These are phyloP conservation scores for Schrenkiella parvula DNA, from an alignment of 345 rosid genomes.

Conservation along the genomic window DNA sequence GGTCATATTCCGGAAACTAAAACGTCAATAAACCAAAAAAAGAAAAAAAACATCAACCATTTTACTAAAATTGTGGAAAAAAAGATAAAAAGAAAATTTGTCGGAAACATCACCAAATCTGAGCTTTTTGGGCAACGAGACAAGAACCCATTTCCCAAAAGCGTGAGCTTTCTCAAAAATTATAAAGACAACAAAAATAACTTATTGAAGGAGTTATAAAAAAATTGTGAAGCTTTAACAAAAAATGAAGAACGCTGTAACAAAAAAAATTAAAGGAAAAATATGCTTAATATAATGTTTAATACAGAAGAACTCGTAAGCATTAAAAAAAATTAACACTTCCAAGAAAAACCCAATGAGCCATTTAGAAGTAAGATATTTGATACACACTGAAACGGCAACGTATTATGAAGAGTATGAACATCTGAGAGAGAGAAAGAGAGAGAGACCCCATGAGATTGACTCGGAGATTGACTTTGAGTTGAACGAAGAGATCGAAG, in stretches of 20 bases:
- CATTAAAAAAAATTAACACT: neutral
- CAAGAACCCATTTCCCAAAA: conserved; percentile 32
- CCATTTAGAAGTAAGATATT: neutral
- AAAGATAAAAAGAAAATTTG: conserved; percentile 11
- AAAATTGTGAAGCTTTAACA: conserved; percentile 8
- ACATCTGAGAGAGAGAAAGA: conserved; percentile 3
- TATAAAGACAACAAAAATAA: neutral
- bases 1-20: neutral
- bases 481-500: conserved; percentile 95
- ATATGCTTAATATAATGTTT: neutral
- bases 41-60: neutral
- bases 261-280: neutral
- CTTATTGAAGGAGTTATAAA: neutral
- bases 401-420: neutral
- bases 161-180: conserved; percentile 31
- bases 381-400: neutral
- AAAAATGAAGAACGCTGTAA: neutral
- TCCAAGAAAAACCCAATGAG: neutral
- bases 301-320: neutral
- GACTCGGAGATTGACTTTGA: conserved; percentile 93
- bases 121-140: conserved; percentile 34
- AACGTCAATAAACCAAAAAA: neutral
- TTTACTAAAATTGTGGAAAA: neutral
- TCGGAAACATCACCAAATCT: conserved; percentile 34
- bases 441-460: conserved; percentile 85